phyloP scores from a whole-genome alignment of 2,329 filamentous ascomycete genomes.

The Myriosclerotinia curreyana region DNA sequence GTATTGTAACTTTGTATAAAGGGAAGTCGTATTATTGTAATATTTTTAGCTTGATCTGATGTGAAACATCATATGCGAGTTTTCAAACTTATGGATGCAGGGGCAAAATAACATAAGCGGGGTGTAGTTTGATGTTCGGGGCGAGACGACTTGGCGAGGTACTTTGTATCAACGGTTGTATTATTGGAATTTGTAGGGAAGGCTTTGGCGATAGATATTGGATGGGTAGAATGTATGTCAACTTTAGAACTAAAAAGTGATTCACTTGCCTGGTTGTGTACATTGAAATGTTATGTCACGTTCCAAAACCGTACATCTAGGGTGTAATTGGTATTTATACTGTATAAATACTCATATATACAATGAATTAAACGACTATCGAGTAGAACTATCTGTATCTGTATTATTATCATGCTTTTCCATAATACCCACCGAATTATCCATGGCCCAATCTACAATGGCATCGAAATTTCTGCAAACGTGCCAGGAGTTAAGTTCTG shows the following conservation, averaged over 20 bases:
- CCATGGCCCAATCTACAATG: conserved; percentile 51
- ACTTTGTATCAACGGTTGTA: neutral
- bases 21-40: no score
- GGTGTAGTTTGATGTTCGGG: neutral
- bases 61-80: conserved; percentile 1
- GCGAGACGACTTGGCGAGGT: neutral
- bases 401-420: conserved; percentile 30
- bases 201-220: neutral
- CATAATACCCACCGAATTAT: conserved; percentile 47
- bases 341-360: no score
- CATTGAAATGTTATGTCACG: neutral
- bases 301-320: neutral
- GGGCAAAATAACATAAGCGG: neutral
- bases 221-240: no score
- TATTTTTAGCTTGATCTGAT: neutral
- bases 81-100: neutral
- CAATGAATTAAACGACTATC: neutral
- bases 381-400: neutral
- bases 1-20: neutral
- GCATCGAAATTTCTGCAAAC: conserved; percentile 54
- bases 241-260: no score
- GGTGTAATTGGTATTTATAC: neutral
- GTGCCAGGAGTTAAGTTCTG: conserved; percentile 53
- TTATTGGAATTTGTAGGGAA: neutral
- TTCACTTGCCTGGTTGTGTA: no score